Conservation (phyloP, 2,329 filamentous ascomycete genomes). For the Fusarium haematococcum region DNA sequence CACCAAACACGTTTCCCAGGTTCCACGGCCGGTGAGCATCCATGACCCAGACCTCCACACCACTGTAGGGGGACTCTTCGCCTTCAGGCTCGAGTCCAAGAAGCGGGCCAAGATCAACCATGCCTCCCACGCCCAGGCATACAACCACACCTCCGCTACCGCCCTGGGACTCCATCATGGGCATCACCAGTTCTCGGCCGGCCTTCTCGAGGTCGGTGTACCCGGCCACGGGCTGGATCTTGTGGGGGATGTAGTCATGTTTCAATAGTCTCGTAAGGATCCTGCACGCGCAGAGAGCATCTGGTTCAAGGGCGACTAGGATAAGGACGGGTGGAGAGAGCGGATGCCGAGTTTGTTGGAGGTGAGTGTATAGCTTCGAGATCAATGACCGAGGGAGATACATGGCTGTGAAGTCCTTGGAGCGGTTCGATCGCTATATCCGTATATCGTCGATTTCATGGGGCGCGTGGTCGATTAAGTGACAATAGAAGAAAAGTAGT, state of each 20-base stretch:
- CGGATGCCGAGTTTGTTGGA: slow-evolving; percentile 88
- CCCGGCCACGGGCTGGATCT: slow-evolving; percentile 93
- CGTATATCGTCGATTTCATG: slow-evolving; percentile 41
- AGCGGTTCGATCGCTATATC: slow-evolving; percentile 30
- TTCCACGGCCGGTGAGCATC: slow-evolving; percentile 96
- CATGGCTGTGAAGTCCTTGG: slow-evolving; percentile 66
- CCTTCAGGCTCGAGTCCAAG: slow-evolving; percentile 76
- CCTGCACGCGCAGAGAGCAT: slow-evolving; percentile 93
- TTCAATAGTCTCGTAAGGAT: slow-evolving; percentile 95
- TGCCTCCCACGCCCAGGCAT: slow-evolving; percentile 91
- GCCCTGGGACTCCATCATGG: slow-evolving; percentile 87
- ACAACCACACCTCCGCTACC: slow-evolving; percentile 90
- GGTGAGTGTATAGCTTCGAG: slow-evolving; percentile 90
- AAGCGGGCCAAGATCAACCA: slow-evolving; percentile 86
- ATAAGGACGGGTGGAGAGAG: slow-evolving; percentile 91
- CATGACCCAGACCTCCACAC: slow-evolving; percentile 95
- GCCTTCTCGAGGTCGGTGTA: slow-evolving; percentile 89
- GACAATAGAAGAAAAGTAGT: slow-evolving; percentile 11
- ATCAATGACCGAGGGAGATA: slow-evolving; percentile 93
- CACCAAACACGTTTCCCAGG: slow-evolving; percentile 90
- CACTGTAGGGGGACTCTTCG: slow-evolving; percentile 76
- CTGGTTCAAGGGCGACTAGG: slow-evolving; percentile 92
- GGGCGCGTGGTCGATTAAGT: slow-evolving; percentile 24
- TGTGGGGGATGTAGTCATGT: slow-evolving; percentile 97
- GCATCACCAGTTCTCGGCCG: slow-evolving; percentile 81